These are phyloP conservation scores for Caloboletus firmus DNA, from an alignment of 1,284 basidiomycete genomes.

Conservation along the genomic window DNA sequence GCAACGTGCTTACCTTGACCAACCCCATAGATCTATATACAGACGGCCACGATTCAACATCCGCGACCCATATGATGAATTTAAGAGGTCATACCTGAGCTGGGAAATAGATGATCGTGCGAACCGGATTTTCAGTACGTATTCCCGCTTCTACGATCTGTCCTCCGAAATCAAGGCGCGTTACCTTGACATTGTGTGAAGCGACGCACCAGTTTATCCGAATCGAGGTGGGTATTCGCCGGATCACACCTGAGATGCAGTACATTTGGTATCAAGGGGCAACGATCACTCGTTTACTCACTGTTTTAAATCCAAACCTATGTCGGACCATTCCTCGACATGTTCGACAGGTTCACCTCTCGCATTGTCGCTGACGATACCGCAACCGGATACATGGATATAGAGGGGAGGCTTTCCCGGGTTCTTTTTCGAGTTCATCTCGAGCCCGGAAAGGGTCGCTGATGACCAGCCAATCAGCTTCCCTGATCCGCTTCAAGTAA, in stretches of 20 bases:
- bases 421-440: constrained; percentile 36
- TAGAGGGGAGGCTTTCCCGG: constrained; percentile 42
- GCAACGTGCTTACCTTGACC: constrained; percentile 34
- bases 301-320: constrained; percentile 36
- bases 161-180: not conserved
- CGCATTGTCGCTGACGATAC: constrained; percentile 41
- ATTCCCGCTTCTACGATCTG: constrained; percentile 42
- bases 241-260: constrained; percentile 20
- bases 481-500: not conserved
- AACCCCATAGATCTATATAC: constrained; percentile 43
- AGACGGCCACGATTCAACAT: not conserved
- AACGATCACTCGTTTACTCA: constrained; percentile 9
- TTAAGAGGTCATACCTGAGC: constrained; percentile 24
- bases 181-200: not conserved
- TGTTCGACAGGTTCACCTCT: constrained; percentile 37
- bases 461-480: not conserved
- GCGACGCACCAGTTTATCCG: constrained; percentile 34
- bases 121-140: constrained; percentile 40
- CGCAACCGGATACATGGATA: constrained; percentile 43
- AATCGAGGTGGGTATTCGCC: constrained; percentile 39
- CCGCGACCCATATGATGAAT: not conserved
- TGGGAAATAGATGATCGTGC: constrained; percentile 43
- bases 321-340: constrained; percentile 38
- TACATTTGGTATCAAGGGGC: not conserved
- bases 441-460: constrained; percentile 43